A percentile compares a stretch with the other conserved stretches of the same genome.
Evolutionary conservation across 1,284 basidiomycete species (phyloP).

Genomic region (Moniliophthora roreri): DNA sequence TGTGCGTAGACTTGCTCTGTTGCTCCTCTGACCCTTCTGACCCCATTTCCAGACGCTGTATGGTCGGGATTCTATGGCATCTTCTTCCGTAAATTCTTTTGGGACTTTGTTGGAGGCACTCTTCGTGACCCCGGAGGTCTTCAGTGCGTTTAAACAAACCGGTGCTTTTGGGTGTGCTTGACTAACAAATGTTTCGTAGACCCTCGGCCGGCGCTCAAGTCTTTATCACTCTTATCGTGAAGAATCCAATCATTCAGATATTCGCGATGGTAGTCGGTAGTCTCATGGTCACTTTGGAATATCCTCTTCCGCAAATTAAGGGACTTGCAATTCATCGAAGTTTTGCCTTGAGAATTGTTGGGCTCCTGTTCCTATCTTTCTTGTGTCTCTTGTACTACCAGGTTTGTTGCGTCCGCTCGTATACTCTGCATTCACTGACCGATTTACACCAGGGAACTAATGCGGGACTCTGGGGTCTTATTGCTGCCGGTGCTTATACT

Average conservation of each 20-base stretch:
- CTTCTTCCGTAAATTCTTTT: slow-evolving; percentile 88
- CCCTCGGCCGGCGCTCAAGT: slow-evolving; percentile 60
- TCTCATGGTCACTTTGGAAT: slow-evolving; percentile 64
- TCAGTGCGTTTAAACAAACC: slow-evolving; percentile 57
- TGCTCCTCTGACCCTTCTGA: slow-evolving; percentile 13
- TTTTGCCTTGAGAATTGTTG: slow-evolving; percentile 59
- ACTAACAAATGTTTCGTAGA: slow-evolving; percentile 40
- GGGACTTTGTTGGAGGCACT: slow-evolving; percentile 77
- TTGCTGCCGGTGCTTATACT: slow-evolving; percentile 64
- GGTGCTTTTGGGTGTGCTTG: not conserved
- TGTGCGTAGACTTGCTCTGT: slow-evolving; percentile 54
- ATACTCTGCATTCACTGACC: slow-evolving; percentile 3
- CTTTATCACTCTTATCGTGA: slow-evolving; percentile 75
- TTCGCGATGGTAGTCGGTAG: slow-evolving; percentile 60
- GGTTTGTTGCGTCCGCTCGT: slow-evolving; percentile 37
- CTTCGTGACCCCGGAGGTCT: slow-evolving; percentile 74
- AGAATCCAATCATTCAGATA: slow-evolving; percentile 70
- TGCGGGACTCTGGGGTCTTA: slow-evolving; percentile 67
- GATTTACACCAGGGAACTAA: slow-evolving; percentile 63
- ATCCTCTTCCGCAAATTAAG: slow-evolving; percentile 61
- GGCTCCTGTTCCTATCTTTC: slow-evolving; percentile 65
- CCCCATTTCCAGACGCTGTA: slow-evolving; percentile 55
- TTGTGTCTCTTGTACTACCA: slow-evolving; percentile 78
- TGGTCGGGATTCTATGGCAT: slow-evolving; percentile 81
- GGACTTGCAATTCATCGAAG: slow-evolving; percentile 61